Conservation (phyloP, 495 filamentous ascomycete species). For the Xylaria venustula region DNA sequence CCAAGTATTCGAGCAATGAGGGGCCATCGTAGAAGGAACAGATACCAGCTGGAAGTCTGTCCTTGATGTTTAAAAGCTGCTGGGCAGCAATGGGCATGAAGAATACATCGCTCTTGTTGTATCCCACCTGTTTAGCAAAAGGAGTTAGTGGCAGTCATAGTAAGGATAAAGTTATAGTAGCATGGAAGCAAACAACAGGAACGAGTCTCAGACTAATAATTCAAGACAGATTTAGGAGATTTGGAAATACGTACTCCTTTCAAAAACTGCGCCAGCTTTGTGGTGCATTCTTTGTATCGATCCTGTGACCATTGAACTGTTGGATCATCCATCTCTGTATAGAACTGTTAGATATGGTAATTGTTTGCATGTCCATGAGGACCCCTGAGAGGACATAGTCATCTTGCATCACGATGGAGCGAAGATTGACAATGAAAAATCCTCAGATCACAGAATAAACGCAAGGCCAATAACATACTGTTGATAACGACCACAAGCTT, state of each 20-base stretch:
- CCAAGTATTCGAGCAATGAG: conserved; percentile 92
- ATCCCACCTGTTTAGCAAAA: conserved; percentile 58
- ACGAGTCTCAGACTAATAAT: background rate
- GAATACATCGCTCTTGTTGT: conserved; percentile 87
- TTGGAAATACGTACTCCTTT: conserved; percentile 48
- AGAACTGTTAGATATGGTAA: background rate
- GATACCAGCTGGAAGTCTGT: conserved; percentile 74
- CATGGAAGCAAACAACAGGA: background rate
- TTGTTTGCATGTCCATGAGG: background rate
- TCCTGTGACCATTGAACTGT: conserved; percentile 95
- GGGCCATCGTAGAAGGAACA: conserved; percentile 85
- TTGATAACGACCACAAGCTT: conserved; percentile 93
- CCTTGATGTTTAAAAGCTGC: conserved; percentile 79
- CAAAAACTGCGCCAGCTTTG: conserved; percentile 83
- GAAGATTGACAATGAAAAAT: background rate
- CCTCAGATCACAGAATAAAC: background rate
- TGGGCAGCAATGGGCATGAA: conserved; percentile 98
- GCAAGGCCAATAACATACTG: conserved; percentile 38
- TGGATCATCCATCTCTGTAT: conserved; percentile 78
- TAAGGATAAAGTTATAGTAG: background rate
- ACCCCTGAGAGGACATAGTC: too few species aligned
- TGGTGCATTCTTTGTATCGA: conserved; percentile 86
- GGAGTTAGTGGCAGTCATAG: background rate
- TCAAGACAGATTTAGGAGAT: background rate
- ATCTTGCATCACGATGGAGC: too few species aligned